Conservation (phyloP, 805 yeast species). For the Candida insectalens region DNA sequence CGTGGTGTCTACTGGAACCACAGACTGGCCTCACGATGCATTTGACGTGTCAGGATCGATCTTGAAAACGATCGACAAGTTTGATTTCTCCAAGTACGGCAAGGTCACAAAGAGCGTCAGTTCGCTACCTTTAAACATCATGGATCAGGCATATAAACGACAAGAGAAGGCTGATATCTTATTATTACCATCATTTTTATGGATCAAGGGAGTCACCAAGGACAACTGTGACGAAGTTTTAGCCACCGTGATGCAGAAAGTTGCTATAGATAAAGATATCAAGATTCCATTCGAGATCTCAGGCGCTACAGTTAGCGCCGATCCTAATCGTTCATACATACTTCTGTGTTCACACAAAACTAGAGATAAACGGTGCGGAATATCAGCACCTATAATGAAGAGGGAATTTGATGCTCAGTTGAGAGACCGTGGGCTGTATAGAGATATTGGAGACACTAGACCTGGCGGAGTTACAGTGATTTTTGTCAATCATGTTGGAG, state of each 20-base stretch:
- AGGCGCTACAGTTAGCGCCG: constrained; percentile 28
- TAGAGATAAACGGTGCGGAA: constrained; percentile 88
- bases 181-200: constrained; percentile 64
- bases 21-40: constrained; percentile 81
- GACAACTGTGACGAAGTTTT: constrained; percentile 36
- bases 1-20: constrained; percentile 72
- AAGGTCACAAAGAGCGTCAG: constrained; percentile 16
- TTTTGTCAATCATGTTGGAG: constrained; percentile 84
- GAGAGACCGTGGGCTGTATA: constrained; percentile 57
- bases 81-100: constrained; percentile 16
- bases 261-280: constrained; percentile 17
- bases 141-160: constrained; percentile 26
- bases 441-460: constrained; percentile 71
- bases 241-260: constrained; percentile 30
- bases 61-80: constrained; percentile 13
- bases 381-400: constrained; percentile 86
- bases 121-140: constrained; percentile 7
- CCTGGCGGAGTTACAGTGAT: constrained; percentile 66
- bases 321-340: constrained; percentile 36
- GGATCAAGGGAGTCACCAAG: constrained; percentile 44
- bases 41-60: constrained; percentile 27
- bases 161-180: constrained; percentile 49
- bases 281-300: constrained; percentile 13
- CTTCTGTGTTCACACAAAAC: constrained; percentile 84
- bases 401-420: constrained; percentile 66